Conservation (phyloP, 2,329 filamentous ascomycete species). For the Ophioceras dolichostomum region DNA sequence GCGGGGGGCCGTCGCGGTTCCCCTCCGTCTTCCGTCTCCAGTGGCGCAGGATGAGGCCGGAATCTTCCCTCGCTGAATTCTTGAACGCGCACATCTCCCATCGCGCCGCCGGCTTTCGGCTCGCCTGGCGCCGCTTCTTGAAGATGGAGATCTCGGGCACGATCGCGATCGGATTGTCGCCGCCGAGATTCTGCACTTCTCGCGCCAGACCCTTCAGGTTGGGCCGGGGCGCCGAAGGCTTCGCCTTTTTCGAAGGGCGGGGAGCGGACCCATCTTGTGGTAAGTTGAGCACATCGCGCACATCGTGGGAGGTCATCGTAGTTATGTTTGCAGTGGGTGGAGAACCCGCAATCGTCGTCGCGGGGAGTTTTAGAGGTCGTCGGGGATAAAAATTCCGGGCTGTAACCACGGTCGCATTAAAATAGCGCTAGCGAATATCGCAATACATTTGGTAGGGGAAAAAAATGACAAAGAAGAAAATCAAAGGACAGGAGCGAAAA, state of each 20-base stretch:
- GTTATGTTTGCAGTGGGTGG: too few relatives aligned
- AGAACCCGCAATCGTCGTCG: too few relatives aligned
- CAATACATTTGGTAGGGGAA: too few relatives aligned
- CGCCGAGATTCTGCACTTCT: conserved; percentile 53
- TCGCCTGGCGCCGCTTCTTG: conserved; percentile 44
- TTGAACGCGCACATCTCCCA: conserved; percentile 63
- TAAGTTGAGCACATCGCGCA: conserved; percentile 80
- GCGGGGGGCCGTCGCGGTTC: conserved; percentile 20
- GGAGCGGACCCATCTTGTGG: conserved; percentile 43
- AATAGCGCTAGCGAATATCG: background rate
- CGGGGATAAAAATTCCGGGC: too few relatives aligned
- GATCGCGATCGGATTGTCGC: conserved; percentile 55
- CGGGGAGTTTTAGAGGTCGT: too few relatives aligned
- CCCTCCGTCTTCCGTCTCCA: conserved; percentile 56
- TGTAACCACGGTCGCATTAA: background rate
- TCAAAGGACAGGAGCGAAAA: too few relatives aligned
- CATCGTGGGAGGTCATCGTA: conserved; percentile 71
- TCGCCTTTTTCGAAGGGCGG: conserved; percentile 64
- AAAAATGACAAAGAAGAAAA: background rate
- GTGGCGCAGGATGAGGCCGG: conserved; percentile 57
- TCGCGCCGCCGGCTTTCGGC: conserved; percentile 39
- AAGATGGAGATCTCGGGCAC: conserved; percentile 45
- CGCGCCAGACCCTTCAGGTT: conserved; percentile 53
- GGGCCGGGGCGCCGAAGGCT: conserved; percentile 39
- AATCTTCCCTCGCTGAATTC: conserved; percentile 65